These are phyloP conservation scores for Sporothrix variecibatus DNA, from an alignment of 2,329 filamentous ascomycete genomes.

Conservation along the genomic window DNA sequence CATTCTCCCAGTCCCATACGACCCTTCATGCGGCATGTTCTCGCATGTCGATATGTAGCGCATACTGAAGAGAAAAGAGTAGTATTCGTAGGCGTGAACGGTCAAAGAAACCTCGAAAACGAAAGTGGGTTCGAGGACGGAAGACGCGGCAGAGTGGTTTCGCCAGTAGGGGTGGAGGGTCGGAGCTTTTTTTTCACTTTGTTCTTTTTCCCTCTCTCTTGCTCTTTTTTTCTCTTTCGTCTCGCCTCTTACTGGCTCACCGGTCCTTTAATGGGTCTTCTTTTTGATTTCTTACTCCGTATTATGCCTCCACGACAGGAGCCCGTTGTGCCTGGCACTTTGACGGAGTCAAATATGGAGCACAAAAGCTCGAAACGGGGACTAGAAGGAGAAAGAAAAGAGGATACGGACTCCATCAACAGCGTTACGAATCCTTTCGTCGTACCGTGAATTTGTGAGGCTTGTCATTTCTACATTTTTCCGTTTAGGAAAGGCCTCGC, in stretches of 20 bases:
- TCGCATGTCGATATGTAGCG: slow-evolving; percentile 1
- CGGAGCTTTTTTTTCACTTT: background rate
- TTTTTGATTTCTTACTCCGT: background rate
- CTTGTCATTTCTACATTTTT: background rate
- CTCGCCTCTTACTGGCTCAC: background rate
- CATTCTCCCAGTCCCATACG: background rate
- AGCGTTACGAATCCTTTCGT: background rate
- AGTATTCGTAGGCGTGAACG: background rate
- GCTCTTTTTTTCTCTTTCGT: background rate
- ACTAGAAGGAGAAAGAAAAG: background rate
- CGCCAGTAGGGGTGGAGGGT: background rate
- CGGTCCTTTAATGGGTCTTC: background rate
- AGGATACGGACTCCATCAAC: slow-evolving; percentile 9
- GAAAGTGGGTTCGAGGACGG: slow-evolving; percentile 1
- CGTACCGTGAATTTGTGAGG: background rate
- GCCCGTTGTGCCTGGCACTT: background rate
- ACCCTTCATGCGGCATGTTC: background rate
- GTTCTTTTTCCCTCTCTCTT: background rate
- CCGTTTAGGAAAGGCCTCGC: slow-evolving; percentile 25
- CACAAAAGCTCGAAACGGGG: background rate
- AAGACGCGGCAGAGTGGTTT: slow-evolving; percentile 13
- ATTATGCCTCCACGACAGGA: background rate
- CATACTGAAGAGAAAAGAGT: background rate
- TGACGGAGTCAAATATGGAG: slow-evolving; percentile 4
- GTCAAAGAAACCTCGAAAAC: background rate